These are phyloP conservation scores for Teratosphaeria zuluensis DNA, from an alignment of 2,329 filamentous ascomycete species.

Conservation along the genomic window DNA sequence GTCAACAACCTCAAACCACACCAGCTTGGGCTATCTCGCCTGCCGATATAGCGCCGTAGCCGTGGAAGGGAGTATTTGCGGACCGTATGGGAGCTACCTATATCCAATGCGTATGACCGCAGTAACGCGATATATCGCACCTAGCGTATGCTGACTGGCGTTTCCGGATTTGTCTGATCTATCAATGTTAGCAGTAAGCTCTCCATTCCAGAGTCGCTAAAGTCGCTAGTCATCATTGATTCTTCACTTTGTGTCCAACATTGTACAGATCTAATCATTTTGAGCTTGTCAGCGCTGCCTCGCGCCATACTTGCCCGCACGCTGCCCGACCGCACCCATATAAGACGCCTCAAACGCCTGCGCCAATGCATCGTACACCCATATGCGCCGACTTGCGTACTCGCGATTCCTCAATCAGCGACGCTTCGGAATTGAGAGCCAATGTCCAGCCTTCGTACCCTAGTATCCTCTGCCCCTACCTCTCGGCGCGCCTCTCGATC, in stretches of 20 bases:
- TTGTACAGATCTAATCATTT: background rate
- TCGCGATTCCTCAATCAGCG: background rate
- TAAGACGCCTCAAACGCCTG: slow-evolving; percentile 1
- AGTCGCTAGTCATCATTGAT: background rate
- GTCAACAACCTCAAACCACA: background rate
- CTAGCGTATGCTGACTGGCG: background rate
- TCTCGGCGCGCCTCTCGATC: slow-evolving; percentile 17
- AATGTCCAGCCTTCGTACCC: background rate
- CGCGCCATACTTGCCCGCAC: background rate
- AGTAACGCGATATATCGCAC: too few species aligned
- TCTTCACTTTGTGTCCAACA: background rate
- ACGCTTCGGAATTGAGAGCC: background rate
- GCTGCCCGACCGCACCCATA: background rate
- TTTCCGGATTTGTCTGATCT: background rate
- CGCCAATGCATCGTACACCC: background rate
- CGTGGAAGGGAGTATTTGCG: too few species aligned
- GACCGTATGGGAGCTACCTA: too few species aligned
- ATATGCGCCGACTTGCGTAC: background rate
- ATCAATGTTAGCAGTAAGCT: background rate
- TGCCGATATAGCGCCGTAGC: background rate
- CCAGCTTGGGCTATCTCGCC: background rate
- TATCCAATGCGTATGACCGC: too few species aligned
- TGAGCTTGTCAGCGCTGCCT: background rate
- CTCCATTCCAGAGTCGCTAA: too few species aligned
- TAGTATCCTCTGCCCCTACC: slow-evolving; percentile 29